Conservation (phyloP, 2,329 filamentous ascomycete genomes). For the Colletotrichum graminicola region DNA sequence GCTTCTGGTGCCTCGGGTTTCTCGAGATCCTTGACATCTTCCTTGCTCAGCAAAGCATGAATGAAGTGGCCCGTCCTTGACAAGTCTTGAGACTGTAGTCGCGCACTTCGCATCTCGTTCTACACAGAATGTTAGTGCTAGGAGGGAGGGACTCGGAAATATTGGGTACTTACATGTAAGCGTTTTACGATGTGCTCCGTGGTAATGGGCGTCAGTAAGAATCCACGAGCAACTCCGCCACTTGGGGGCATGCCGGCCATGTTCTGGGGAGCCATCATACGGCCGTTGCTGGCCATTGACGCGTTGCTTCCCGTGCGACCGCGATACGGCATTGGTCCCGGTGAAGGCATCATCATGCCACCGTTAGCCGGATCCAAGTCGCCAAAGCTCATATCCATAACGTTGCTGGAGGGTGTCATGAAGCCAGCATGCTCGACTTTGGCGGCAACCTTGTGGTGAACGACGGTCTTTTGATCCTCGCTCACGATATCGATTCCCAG, state of each 20-base stretch:
- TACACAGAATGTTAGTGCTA: constrained; percentile 54
- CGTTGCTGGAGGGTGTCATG: constrained; percentile 78
- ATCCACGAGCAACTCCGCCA: constrained; percentile 68
- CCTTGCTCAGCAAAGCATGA: constrained; percentile 79
- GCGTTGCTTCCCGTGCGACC: constrained; percentile 77
- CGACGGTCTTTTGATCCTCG: constrained; percentile 97
- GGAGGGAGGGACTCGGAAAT: not conserved
- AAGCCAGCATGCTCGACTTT: constrained; percentile 96
- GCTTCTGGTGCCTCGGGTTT: constrained; percentile 63
- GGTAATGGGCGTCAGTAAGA: constrained; percentile 89
- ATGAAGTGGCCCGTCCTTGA: constrained; percentile 86
- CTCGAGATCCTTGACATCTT: constrained; percentile 71
- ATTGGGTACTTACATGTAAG: constrained; percentile 73
- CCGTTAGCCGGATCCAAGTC: constrained; percentile 87
- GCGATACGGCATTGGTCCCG: constrained; percentile 77
- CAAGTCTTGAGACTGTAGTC: constrained; percentile 88
- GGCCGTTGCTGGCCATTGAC: constrained; percentile 72
- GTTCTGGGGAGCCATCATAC: constrained; percentile 66
- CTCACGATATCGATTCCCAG: constrained; percentile 98
- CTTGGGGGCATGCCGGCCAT: constrained; percentile 65
- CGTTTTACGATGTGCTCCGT: constrained; percentile 95
- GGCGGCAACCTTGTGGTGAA: constrained; percentile 97
- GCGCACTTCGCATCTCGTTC: constrained; percentile 91
- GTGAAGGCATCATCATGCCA: constrained; percentile 76
- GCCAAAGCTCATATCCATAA: constrained; percentile 90